Evolutionary conservation across 495 filamentous ascomycete genomes (phyloP), one percentile per base, ranked within the genome.

Genomic region (Hypoxylon lienhwacheense): DNA sequence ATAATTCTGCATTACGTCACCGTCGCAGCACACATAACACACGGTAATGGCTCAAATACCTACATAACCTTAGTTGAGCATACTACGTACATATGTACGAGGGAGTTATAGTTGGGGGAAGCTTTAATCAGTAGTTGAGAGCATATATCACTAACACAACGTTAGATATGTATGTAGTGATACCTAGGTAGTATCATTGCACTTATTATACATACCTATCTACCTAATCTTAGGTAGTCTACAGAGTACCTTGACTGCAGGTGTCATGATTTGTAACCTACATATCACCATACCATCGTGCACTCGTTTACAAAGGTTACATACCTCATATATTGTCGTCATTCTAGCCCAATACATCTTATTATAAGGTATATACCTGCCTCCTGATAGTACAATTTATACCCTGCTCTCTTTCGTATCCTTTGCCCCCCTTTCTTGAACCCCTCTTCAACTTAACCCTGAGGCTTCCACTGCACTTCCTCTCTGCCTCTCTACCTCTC

Each of bases 1-100:
- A 12, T 36, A 34, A 33, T 20, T 36, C 46, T 53, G 48, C 15
- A 53, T 55, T 43, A 59, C 42, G 47, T 47, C 55, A 43, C 19
- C n/a, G 25, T 10, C 6, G 26, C n/a, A 7, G 28, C 28, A 31
- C 12, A n/a, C n/a, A n/a, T n/a, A n/a, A n/a, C n/a, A n/a, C n/a
- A n/a, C n/a, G n/a, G 11, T 40, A 40, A 2, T 20, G 4, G 8
- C 4, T 4, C 24, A 36, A 0, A 21, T 41, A 41, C 37, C 21
- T 16, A 41, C 21, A n/a, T 5, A 10, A 20, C 17, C 4, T 2
- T 22, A 12, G 35, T 8, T 2, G 1, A 37, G 35, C 21, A 20
- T n/a, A n/a, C n/a, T n/a, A n/a, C n/a, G n/a, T n/a, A n/a, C n/a
- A n/a, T n/a, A n/a, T n/a, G n/a, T n/a, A n/a, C n/a, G n/a, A n/a